Percentiles rank a stretch among this genome's conserved stretches.
phyloP scores from a whole-genome alignment of 805 yeast genomes.

The Yamadazyma olivae region DNA sequence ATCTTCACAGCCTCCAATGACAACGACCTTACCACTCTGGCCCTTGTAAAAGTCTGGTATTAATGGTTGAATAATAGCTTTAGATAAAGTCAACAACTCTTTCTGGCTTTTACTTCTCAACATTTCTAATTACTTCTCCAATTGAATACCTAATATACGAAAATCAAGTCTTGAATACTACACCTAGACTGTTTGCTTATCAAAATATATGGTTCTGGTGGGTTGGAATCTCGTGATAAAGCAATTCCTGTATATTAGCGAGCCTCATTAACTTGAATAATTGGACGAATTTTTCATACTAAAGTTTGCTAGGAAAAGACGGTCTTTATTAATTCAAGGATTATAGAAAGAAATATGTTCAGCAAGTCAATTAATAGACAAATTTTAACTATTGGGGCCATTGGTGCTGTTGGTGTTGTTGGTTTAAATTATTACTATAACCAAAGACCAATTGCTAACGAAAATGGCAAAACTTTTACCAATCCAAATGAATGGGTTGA shows the following conservation, averaged over 20 bases:
- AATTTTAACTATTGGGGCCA: slow-evolving; percentile 26
- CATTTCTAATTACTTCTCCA: slow-evolving; percentile 14
- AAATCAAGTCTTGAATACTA: background rate
- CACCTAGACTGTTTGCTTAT: background rate
- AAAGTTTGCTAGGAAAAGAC: too few relatives aligned
- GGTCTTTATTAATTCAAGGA: too few relatives aligned
- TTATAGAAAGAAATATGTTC: slow-evolving; percentile 14
- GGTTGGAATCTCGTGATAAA: background rate
- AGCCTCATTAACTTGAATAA: slow-evolving; percentile 16
- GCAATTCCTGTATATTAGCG: background rate
- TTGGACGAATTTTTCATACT: background rate
- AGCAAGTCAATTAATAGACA: slow-evolving; percentile 24
- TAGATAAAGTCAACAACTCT: slow-evolving; percentile 50
- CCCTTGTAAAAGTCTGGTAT: slow-evolving; percentile 78
- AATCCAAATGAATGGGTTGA: slow-evolving; percentile 73
- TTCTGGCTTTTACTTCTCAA: slow-evolving; percentile 26
- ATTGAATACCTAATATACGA: too few relatives aligned
- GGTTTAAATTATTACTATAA: slow-evolving; percentile 27
- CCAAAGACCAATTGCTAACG: slow-evolving; percentile 25
- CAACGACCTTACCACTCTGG: slow-evolving; percentile 82
- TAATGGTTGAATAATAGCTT: slow-evolving; percentile 71
- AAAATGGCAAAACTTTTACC: slow-evolving; percentile 46
- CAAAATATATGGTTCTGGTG: too few relatives aligned
- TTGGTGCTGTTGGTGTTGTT: slow-evolving; percentile 29
- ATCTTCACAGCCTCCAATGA: slow-evolving; percentile 93